A percentile compares a stretch with the other conserved stretches of the same genome.
Conservation (phyloP, 768 basidiomycete species). For the Dioszegia aurantiaca region DNA sequence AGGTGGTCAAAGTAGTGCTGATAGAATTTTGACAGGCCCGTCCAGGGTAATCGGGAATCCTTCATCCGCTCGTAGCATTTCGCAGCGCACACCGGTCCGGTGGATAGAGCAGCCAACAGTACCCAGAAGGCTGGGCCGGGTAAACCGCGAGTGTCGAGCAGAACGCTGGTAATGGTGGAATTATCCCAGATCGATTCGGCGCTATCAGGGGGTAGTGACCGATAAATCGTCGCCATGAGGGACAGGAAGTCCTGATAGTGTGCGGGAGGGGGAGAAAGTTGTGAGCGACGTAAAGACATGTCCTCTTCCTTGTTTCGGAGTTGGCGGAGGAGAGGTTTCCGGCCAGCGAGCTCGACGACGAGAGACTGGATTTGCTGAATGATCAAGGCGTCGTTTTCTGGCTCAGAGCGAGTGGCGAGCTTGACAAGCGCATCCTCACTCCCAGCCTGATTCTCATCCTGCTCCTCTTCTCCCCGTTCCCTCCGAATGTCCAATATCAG, state of each 20-base stretch:
- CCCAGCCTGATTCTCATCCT: conserved; percentile 21
- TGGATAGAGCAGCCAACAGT: conserved; percentile 35
- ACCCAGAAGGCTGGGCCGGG: conserved; percentile 38
- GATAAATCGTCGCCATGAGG: conserved; percentile 36
- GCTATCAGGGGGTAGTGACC: conserved; percentile 33
- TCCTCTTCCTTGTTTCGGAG: conserved; percentile 44
- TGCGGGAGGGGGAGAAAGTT: conserved; percentile 23
- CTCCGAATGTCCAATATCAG: conserved; percentile 24
- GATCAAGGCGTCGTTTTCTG: conserved; percentile 31
- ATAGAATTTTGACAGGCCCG: conserved; percentile 38
- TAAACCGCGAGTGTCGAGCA: conserved; percentile 33
- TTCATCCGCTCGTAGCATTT: conserved; percentile 40
- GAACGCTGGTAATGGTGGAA: conserved; percentile 29
- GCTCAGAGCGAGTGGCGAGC: conserved; percentile 27
- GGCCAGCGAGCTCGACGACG: conserved; percentile 22
- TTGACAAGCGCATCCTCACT: conserved; percentile 29
- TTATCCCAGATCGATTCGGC: conserved; percentile 40
- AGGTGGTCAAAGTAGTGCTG: conserved; percentile 40
- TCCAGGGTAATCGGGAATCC: conserved; percentile 35
- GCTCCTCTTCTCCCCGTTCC: conserved; percentile 35
- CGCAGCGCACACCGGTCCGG: conserved; percentile 33
- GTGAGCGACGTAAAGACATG: conserved; percentile 26
- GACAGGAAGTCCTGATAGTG: conserved; percentile 41
- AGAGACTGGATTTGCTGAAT: conserved; percentile 30
- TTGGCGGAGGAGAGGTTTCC: conserved; percentile 37